phyloP scores from a whole-genome alignment of 345 rosid genomes.

The Hevea brasiliensis region DNA sequence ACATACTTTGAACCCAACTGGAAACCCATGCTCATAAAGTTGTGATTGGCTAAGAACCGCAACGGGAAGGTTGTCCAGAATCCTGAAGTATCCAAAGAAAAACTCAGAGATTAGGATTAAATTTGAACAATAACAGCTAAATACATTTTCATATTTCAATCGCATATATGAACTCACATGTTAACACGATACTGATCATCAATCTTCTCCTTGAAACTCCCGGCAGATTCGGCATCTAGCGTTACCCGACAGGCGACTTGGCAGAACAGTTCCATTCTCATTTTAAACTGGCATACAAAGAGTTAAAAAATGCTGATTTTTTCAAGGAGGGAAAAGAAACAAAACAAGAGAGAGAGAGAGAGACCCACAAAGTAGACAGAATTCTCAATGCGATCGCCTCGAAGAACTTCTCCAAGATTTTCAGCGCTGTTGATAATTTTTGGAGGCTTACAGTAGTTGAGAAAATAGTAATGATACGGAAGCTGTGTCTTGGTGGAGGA shows the following conservation, averaged over 20 bases:
- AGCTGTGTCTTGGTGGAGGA: constrained; percentile 94
- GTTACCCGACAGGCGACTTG: constrained; percentile 59
- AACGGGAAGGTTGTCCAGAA: constrained; percentile 97
- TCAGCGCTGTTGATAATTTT: constrained; percentile 77
- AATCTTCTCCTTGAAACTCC: constrained; percentile 88
- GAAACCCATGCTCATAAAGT: constrained; percentile 86
- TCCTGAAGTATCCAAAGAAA: constrained; percentile 49
- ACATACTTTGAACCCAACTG: constrained; percentile 89
- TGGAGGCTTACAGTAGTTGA: constrained; percentile 67
- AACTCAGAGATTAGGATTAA: neutral
- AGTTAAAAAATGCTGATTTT: too few relatives aligned
- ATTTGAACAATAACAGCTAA: too few relatives aligned
- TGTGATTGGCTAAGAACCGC: constrained; percentile 76
- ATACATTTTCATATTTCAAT: too few relatives aligned
- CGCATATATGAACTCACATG: constrained; percentile 53
- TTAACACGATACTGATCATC: constrained; percentile 90
- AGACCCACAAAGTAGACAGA: constrained; percentile 72
- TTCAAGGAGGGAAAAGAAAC: too few relatives aligned
- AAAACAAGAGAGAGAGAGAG: constrained; percentile 1
- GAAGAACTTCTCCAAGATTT: constrained; percentile 86
- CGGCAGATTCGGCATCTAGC: constrained; percentile 66
- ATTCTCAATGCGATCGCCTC: constrained; percentile 97
- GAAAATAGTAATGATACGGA: constrained; percentile 89
- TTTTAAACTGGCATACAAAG: constrained; percentile 58
- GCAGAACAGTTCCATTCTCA: constrained; percentile 80